Conservation (phyloP, 2,329 filamentous ascomycete species). For the Pyrenophora graminea region DNA sequence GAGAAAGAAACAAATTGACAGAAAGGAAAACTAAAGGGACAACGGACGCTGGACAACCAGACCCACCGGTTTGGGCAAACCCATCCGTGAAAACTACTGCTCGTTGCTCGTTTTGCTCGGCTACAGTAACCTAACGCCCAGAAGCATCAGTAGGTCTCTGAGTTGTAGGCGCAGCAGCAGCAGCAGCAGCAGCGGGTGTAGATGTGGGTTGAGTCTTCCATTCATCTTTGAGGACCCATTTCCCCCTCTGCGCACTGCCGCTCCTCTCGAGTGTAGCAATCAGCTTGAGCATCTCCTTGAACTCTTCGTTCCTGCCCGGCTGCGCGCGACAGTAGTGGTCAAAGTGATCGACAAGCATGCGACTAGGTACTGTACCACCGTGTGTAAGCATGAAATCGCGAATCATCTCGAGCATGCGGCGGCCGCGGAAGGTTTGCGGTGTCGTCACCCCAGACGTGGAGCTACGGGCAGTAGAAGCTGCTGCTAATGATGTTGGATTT, state of each 20-base stretch:
- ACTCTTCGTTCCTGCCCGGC: constrained; percentile 69
- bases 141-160: background rate
- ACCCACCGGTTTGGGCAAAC: no score
- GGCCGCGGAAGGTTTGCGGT: constrained; percentile 36
- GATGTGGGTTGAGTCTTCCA: constrained; percentile 25
- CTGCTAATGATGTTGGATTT: constrained; percentile 9
- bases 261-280: constrained; percentile 73
- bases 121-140: background rate
- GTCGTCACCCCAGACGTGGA: constrained; percentile 32
- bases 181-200: no score
- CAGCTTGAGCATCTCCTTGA: constrained; percentile 76
- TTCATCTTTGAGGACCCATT: constrained; percentile 65
- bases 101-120: background rate
- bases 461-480: constrained; percentile 28
- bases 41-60: no score
- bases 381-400: constrained; percentile 77
- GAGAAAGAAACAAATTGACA: no score
- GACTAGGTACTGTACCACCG: constrained; percentile 77
- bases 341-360: constrained; percentile 89
- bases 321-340: constrained; percentile 74
- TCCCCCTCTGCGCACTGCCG: constrained; percentile 53
- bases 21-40: no score
- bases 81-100: no score
- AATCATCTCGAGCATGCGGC: constrained; percentile 61
- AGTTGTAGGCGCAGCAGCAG: no score